Evolutionary conservation across 306 rosid genomes (phyloP).

Genomic region (Prunus armeniaca): DNA sequence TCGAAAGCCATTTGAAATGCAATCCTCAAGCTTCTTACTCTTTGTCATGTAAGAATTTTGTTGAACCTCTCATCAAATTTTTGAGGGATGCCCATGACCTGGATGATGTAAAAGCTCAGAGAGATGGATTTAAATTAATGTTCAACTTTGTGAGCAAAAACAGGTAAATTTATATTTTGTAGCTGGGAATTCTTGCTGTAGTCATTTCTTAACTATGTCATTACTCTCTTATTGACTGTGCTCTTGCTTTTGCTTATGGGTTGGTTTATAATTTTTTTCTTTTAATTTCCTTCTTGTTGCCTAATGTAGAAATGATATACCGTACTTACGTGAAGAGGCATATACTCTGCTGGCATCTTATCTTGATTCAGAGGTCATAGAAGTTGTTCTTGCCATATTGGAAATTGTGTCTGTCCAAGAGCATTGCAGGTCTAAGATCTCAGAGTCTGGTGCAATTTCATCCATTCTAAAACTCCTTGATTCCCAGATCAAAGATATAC

Average conservation of each 20-base stretch:
- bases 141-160: constrained; percentile 50
- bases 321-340: constrained; percentile 41
- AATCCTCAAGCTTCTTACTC: constrained; percentile 37
- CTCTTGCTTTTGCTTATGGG: constrained; percentile 12
- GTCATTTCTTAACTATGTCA: background rate
- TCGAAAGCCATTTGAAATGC: constrained; percentile 42
- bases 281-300: constrained; percentile 4
- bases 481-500: constrained; percentile 45
- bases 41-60: constrained; percentile 42
- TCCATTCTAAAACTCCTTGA: constrained; percentile 48
- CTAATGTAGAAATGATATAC: constrained; percentile 48
- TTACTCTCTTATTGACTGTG: background rate
- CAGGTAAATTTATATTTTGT: constrained; percentile 46
- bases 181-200: background rate
- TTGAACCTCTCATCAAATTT: constrained; percentile 61
- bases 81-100: constrained; percentile 55
- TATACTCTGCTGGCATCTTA: constrained; percentile 47
- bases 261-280: constrained; percentile 3
- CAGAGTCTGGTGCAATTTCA: constrained; percentile 49
- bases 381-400: constrained; percentile 63
- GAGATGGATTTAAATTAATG: constrained; percentile 60
- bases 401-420: constrained; percentile 58
- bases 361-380: constrained; percentile 53
- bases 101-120: constrained; percentile 51
- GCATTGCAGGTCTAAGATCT: constrained; percentile 36